Base-by-base conservation (phyloP, 768 basidiomycete species). In the Royoungia palumana region DNA sequence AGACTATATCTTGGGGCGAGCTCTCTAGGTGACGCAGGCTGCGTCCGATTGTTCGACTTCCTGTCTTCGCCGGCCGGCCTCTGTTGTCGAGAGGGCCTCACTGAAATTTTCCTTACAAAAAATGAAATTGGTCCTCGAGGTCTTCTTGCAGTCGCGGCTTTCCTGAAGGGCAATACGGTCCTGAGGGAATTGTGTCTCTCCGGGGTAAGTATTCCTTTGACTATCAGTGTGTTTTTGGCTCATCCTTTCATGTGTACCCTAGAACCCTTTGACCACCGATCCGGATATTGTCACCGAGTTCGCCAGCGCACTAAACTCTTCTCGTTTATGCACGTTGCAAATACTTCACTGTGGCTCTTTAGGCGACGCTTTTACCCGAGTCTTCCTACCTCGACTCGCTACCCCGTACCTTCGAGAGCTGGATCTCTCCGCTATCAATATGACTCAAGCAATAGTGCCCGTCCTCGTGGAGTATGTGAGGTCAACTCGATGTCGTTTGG, bases 1-100 rank as follows among this genome's bases (percentile, higher is more conserved):
- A 78, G 77, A 57, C 69, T 86, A 22, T 67, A 78, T 37, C 62
- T 85, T 20, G 77, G 79, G 7, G 71, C 80, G 46, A 86, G 84
- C 58, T 57, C 68, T 19, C 72, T 87, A 9, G 76, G 76, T 9
- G 79, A 84, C 58, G 73, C 77, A 13, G 85, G 85, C 28, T 80
- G 78, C 47, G 61, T 71, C 22, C 67, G 70, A 20, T 66, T 87
- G 9, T 81, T 85, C 59, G 64, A 65, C 16, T 85, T 79, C 58
- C 69, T 87, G 7, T 50, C 65, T 22, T 83, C 84, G 11, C 60
- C 68, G 6, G 62, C 67, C 16, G 82, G 80, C 17, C 64, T 67
- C 49, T 66, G 61, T 47, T 72, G 80, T 54, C 61, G 60, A 40
- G 53, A 59, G 6, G 43, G 54, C 41, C 73, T 87, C 47, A 64